phyloP scores from a whole-genome alignment of 2,329 filamentous ascomycete genomes.

The Dryadomyces quercus-mongolicae region DNA sequence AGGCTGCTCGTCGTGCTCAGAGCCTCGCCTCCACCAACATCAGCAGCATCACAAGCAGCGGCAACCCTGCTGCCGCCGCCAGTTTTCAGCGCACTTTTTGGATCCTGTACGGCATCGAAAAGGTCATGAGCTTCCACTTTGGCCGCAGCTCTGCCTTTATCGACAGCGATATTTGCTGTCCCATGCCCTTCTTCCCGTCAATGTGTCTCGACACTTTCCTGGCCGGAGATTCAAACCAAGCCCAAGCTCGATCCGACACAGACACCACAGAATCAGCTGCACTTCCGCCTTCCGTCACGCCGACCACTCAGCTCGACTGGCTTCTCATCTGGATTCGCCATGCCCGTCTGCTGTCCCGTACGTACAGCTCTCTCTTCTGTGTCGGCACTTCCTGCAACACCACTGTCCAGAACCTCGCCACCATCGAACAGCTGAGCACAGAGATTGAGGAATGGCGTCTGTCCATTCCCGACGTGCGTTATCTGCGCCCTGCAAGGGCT shows the following conservation, averaged over 20 bases:
- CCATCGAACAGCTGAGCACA: constrained; percentile 15
- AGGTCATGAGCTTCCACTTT: constrained; percentile 17
- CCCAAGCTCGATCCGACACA: too few relatives aligned
- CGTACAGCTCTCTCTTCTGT: constrained; percentile 18
- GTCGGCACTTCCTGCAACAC: constrained; percentile 16
- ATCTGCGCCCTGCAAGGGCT: background rate
- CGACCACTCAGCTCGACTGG: constrained; percentile 12
- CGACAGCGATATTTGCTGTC: constrained; percentile 21
- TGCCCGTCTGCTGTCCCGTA: constrained; percentile 16
- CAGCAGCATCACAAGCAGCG: constrained; percentile 5
- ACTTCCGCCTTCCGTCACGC: too few relatives aligned
- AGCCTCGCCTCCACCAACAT: constrained; percentile 15
- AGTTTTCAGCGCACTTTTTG: constrained; percentile 19
- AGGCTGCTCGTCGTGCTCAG: constrained; percentile 19
- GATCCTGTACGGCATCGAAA: constrained; percentile 17
- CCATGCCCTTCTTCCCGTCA: constrained; percentile 15
- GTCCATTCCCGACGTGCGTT: constrained; percentile 12
- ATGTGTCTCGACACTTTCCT: constrained; percentile 1
- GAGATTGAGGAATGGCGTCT: constrained; percentile 19
- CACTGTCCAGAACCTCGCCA: constrained; percentile 14
- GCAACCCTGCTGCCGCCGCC: background rate
- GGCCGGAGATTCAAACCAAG: background rate
- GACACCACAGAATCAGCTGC: too few relatives aligned
- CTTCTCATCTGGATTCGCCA: constrained; percentile 16
- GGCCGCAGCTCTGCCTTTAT: constrained; percentile 20